Evolutionary conservation across 805 yeast species (phyloP).

Genomic region (Wickerhamiella sergipiensis): DNA sequence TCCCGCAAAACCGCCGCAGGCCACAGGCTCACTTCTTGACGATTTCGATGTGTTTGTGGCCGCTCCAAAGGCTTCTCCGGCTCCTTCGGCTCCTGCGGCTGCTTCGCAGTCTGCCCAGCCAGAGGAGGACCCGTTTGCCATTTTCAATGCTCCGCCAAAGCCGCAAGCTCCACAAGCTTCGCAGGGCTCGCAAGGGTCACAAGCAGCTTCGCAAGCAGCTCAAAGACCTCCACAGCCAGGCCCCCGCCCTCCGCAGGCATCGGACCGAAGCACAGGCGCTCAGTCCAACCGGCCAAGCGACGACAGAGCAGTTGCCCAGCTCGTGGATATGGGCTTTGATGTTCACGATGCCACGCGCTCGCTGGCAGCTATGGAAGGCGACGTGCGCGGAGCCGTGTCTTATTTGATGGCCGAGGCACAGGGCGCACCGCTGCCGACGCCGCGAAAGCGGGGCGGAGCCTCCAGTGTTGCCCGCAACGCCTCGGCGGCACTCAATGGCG

Average conservation of each 20-base stretch:
- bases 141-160: conserved; percentile 10
- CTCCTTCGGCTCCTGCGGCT: not conserved
- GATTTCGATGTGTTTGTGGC: conserved; percentile 9
- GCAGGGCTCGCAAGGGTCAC: no score
- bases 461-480: conserved; percentile 1
- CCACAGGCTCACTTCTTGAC: conserved; percentile 1
- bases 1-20: not conserved
- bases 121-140: conserved; percentile 16
- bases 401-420: conserved; percentile 50
- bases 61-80: not conserved
- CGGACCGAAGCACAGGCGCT: no score
- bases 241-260: no score
- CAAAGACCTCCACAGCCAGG: no score
- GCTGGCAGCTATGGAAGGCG: conserved; percentile 37
- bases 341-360: conserved; percentile 48
- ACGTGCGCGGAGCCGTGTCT: conserved; percentile 53
- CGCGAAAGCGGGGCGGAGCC: conserved; percentile 8
- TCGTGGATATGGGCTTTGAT: conserved; percentile 70
- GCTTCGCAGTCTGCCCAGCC: not conserved
- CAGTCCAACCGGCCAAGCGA: no score
- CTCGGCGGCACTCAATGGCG: conserved; percentile 6
- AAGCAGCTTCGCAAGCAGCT: no score
- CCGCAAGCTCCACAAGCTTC: conserved; percentile 8
- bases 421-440: conserved; percentile 23
- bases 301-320: conserved; percentile 40